Evolutionary conservation across 208 protist species (phyloP), one percentile per base, ranked within the genome.

Genomic region (Naegleria gruberi): DNA sequence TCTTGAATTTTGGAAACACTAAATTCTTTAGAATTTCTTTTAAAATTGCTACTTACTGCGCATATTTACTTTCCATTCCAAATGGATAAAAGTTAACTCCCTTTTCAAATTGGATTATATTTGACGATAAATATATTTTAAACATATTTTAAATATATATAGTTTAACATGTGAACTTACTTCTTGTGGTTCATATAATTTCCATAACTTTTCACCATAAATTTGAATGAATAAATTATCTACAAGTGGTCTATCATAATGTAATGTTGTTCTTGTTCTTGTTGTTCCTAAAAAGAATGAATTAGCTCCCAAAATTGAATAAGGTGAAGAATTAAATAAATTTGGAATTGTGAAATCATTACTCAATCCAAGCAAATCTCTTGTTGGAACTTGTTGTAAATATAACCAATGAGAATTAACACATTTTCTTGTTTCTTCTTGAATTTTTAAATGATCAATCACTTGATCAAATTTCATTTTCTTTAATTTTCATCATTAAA

Each of bases 211-310:
- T 47, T 94, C 94, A 7, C 95, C 97, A 65, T 98, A 97, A 0
- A 98, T 85, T 92, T 99, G 97, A 46, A 98, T 90, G 37, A 99
- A 94, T 89, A 98, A 98, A 34, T 96, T 97, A 45, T 98, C 97
- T 0, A 99, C 96, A 91, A 65, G 12, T 30, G 51, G 51, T 65
- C 51, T 65, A 65, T 65, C 51, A 65, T 65, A 65, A 65, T 65
- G 51, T 30, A 65, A 23, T 23, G 51, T 65, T 65, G 51, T 65
- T 65, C 51, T 65, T 65, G 51, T 65, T 30, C 30, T 65, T 23
- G 51, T 65, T 65, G 51, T 65, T 65, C 51, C 51, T 65, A 65
- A 23, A 65, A 65, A 65, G 51, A 65, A 65, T 65, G 51, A 30
- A 65, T 65, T 65, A 30, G 51, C 51, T 65, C 51, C 51, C 30